phyloP scores from a whole-genome alignment of 768 basidiomycete species.

The Daedaleopsis sinensis region DNA sequence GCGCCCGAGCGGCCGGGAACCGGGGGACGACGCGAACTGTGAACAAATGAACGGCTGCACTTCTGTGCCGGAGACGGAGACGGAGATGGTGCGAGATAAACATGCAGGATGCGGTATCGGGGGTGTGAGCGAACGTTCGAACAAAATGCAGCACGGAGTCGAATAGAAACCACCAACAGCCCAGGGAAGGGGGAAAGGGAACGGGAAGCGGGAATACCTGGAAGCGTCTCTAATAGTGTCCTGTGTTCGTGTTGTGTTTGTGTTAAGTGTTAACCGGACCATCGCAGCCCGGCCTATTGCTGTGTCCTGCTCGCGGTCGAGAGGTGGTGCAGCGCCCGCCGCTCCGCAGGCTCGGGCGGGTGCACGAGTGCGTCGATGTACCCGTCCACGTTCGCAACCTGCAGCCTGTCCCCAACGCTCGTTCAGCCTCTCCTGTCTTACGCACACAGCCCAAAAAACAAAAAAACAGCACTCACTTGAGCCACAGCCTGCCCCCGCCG shows the following conservation, averaged over 20 bases:
- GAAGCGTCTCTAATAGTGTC: slow-evolving; percentile 9
- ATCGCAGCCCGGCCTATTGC: neutral
- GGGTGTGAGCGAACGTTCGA: too few species aligned
- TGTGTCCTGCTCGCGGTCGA: slow-evolving; percentile 2
- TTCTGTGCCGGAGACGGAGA: too few species aligned
- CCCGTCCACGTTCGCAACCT: slow-evolving; percentile 23
- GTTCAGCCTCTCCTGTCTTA: neutral
- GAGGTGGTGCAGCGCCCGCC: neutral
- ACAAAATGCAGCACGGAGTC: too few species aligned
- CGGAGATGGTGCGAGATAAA: too few species aligned
- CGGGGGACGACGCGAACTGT: too few species aligned
- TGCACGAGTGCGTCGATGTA: slow-evolving; percentile 23
- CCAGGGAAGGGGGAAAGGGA: neutral
- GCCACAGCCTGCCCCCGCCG: slow-evolving; percentile 60
- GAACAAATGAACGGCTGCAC: too few species aligned
- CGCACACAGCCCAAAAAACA: neutral
- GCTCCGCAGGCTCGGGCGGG: slow-evolving; percentile 16
- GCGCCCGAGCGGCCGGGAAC: too few species aligned
- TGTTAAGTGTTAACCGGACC: neutral
- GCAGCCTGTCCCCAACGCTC: slow-evolving; percentile 16
- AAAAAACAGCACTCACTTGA: slow-evolving; percentile 54
- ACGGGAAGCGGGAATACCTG: neutral
- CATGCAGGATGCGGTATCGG: too few species aligned
- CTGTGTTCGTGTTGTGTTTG: too few species aligned
- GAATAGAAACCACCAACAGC: too few species aligned